Evolutionary conservation across 2,329 filamentous ascomycete species (phyloP).

Genomic region (Pseudogymnoascus sp.): DNA sequence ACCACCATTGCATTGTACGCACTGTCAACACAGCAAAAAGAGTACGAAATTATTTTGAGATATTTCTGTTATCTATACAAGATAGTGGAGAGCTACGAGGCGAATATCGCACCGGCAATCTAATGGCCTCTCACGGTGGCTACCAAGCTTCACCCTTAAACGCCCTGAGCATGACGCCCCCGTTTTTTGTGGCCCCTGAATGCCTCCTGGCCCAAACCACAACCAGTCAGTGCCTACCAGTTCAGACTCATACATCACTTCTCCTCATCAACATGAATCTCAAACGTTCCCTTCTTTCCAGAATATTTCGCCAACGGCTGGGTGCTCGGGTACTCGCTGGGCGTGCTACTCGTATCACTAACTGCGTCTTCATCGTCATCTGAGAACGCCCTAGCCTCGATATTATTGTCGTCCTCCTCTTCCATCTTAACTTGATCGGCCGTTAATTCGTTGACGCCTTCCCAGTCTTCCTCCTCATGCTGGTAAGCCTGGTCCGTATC

Average conservation of each 20-base stretch:
- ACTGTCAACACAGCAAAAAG: neutral
- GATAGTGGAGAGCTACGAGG: constrained; percentile 6
- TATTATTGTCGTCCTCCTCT: constrained; percentile 31
- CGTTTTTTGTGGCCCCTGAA: neutral
- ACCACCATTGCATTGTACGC: too few relatives aligned
- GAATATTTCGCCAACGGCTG: constrained; percentile 27
- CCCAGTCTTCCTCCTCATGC: constrained; percentile 25
- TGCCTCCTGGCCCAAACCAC: neutral
- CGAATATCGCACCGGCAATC: neutral
- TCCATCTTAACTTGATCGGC: constrained; percentile 32
- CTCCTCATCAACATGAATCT: constrained; percentile 28
- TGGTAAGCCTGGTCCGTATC: constrained; percentile 24
- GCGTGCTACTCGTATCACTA: constrained; percentile 43
- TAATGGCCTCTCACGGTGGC: neutral
- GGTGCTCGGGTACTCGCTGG: constrained; percentile 52
- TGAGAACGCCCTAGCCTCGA: constrained; percentile 16
- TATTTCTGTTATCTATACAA: constrained; percentile 2
- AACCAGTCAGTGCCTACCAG: neutral
- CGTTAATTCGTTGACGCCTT: constrained; percentile 20
- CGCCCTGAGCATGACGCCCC: neutral
- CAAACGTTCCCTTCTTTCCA: constrained; percentile 18
- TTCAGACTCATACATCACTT: neutral
- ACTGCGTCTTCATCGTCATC: constrained; percentile 20
- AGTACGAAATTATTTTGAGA: neutral
- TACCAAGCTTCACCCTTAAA: neutral